Percentiles rank a stretch among this genome's conserved stretches.
These are phyloP conservation scores for Aristolochia contorta DNA, from an alignment of 164 flowering plant species.

Conservation along the genomic window DNA sequence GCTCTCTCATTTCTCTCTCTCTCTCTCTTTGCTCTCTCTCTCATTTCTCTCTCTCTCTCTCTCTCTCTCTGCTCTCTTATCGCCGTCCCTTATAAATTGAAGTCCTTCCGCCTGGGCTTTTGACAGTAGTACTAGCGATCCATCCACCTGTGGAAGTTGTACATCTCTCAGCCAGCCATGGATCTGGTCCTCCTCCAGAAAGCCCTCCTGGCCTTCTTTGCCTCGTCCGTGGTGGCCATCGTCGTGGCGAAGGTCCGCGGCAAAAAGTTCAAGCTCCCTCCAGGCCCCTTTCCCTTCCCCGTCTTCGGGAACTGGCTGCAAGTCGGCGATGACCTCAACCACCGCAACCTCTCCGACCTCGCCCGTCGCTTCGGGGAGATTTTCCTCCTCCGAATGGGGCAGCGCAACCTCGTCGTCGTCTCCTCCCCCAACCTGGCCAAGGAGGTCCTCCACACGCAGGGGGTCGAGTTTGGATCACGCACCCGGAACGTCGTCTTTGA, in stretches of 20 bases:
- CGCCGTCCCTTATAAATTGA: too few species aligned
- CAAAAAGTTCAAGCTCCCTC: constrained; percentile 58
- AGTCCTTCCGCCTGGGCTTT: too few species aligned
- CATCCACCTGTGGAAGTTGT: too few species aligned
- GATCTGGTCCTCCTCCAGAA: constrained; percentile 63
- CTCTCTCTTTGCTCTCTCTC: too few species aligned
- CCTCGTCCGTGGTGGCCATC: constrained; percentile 36
- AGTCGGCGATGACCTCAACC: constrained; percentile 81
- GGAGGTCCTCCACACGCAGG: constrained; percentile 79
- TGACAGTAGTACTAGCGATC: too few species aligned
- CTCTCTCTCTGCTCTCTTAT: too few species aligned
- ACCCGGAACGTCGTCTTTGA: constrained; percentile 82
- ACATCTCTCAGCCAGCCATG: constrained; percentile 18
- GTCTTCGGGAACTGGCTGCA: constrained; percentile 89
- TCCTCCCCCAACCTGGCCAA: constrained; percentile 70
- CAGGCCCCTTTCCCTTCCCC: constrained; percentile 71
- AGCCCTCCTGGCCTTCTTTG: constrained; percentile 41
- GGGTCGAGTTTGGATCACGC: constrained; percentile 81
- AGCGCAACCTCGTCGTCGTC: constrained; percentile 71
- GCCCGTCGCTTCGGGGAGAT: constrained; percentile 64
- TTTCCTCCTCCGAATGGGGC: constrained; percentile 74
- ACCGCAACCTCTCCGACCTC: constrained; percentile 59
- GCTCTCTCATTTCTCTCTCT: too few species aligned
- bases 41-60: too few species aligned
- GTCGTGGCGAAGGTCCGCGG: constrained; percentile 51